Evolutionary conservation across 2,329 filamentous ascomycete genomes (phyloP).

Genomic region (Penicillium hordei): DNA sequence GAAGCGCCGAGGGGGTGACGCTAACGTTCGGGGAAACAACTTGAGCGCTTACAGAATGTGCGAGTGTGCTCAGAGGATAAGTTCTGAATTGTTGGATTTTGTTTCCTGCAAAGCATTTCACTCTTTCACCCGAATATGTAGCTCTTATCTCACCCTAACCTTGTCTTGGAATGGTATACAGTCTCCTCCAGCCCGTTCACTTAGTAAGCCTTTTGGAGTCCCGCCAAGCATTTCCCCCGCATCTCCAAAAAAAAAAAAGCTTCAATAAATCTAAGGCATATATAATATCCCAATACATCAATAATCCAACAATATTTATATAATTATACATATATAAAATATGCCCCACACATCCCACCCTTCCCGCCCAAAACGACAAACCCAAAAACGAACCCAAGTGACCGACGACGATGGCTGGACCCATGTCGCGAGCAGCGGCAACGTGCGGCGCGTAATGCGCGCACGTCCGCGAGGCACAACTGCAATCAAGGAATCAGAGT

Average conservation of each 20-base stretch:
- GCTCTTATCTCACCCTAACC: background rate
- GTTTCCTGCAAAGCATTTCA: background rate
- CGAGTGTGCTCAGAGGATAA: background rate
- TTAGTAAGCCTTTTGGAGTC: background rate
- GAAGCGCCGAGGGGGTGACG: conserved; percentile 35
- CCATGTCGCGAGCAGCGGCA: conserved; percentile 39
- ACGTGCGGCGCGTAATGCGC: conserved; percentile 29
- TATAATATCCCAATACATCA: too few species aligned
- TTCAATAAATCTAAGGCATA: background rate
- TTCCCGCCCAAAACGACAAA: conserved; percentile 28
- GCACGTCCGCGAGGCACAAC: conserved; percentile 2
- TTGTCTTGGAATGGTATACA: background rate
- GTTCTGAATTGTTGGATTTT: background rate
- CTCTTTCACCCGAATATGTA: background rate
- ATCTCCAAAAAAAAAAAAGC: conserved; percentile 11
- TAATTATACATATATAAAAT: conserved; percentile 4
- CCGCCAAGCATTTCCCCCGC: conserved; percentile 11
- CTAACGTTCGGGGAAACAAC: conserved; percentile 22
- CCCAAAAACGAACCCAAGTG: conserved; percentile 39
- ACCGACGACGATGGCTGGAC: conserved; percentile 47
- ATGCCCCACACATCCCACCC: conserved; percentile 41
- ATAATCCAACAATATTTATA: background rate
- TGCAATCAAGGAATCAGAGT: background rate
- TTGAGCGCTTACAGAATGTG: conserved; percentile 28
- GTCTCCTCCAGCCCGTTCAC: background rate